Base-by-base conservation (phyloP, 2,329 filamentous ascomycete genomes). In the Bipolaris bicolor region DNA sequence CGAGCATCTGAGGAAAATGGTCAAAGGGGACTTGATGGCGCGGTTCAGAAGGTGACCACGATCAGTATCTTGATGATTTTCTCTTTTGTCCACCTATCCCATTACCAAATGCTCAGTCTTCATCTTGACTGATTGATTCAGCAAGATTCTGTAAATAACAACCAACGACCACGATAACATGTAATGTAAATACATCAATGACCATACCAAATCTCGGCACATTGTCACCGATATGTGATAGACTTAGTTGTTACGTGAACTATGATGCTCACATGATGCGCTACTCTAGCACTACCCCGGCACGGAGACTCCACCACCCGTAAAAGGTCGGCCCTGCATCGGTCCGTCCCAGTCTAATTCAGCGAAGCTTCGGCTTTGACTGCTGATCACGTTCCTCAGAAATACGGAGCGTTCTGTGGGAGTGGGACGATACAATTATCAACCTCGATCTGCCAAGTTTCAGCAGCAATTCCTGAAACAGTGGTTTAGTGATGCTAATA, bases 1-100 rank as follows among this genome's bases (percentile, higher is more conserved):
- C 6, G 66, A 69, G 51, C 64, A 65, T 49, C 13, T 57, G 1
- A 46, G 33, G 16, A 57, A 33, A 34, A 36, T 33, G 0, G 13
- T 57, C 1, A 16, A 26, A 6, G 22, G 22, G 15, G 54, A 52
- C 7, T 31, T 57, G 1, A 34, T 34, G 6, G 47, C 46, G 31
- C 24, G 36, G 29, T 52, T 34, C 15, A 54, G 16, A 24, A 13
- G 45, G 16, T 31, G 22, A 44, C 22, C 16, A 5, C 2, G 5
- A 13, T 33, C 3, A 20, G 7, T 33, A 33, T 18, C 18, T 40
- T 4, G 24, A 34, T 15, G 5, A 15, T 2, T 6, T 7, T 31
- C 7, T 13, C 3, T n/a, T 15, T 10, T 2, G 3, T 7, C 46
- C 3, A 11, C 10, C 7, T 39, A 2, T 16, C 16, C 11, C 5